Conservation (phyloP, 2,329 filamentous ascomycete species). For the Fusarium zealandicum region DNA sequence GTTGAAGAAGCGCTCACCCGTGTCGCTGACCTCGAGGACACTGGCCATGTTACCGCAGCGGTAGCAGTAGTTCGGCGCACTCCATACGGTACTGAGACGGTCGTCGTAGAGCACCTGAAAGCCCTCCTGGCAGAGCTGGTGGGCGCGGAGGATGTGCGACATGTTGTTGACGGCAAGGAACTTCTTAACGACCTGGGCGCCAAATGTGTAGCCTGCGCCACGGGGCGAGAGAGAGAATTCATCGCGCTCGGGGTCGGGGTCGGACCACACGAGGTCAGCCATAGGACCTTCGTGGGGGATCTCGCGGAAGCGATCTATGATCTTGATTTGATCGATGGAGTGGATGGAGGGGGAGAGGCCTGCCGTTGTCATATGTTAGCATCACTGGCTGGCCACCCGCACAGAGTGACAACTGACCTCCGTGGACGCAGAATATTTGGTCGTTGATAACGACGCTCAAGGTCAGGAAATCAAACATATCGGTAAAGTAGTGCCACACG, state of each 20-base stretch:
- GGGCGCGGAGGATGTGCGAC: slow-evolving; percentile 96
- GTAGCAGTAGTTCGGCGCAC: slow-evolving; percentile 95
- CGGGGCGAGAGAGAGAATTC: slow-evolving; percentile 94
- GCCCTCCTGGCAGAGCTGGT: slow-evolving; percentile 97
- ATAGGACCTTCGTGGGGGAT: slow-evolving; percentile 99
- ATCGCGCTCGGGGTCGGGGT: slow-evolving; percentile 95
- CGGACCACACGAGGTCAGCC: slow-evolving; percentile 99
- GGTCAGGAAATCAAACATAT: slow-evolving; percentile 99
- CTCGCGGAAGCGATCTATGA: slow-evolving; percentile 97
- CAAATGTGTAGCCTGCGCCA: slow-evolving; percentile 96
- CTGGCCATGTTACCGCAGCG: slow-evolving; percentile 97
- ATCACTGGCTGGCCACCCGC: background rate
- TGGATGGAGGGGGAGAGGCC: slow-evolving; percentile 90
- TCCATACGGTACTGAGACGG: slow-evolving; percentile 95
- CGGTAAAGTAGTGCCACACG: slow-evolving; percentile 99
- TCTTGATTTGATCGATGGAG: slow-evolving; percentile 99
- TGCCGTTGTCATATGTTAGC: slow-evolving; percentile 43
- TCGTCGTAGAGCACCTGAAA: slow-evolving; percentile 98
- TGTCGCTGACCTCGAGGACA: slow-evolving; percentile 93
- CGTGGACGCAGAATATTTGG: slow-evolving; percentile 98
- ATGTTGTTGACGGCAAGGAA: slow-evolving; percentile 97
- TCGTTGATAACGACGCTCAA: slow-evolving; percentile 98
- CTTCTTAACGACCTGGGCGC: slow-evolving; percentile 96
- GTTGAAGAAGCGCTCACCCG: slow-evolving; percentile 94
- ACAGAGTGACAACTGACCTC: slow-evolving; percentile 58